Base-by-base conservation (phyloP, 1,284 basidiomycete species). In the Sanghuangporus sanghuang region DNA sequence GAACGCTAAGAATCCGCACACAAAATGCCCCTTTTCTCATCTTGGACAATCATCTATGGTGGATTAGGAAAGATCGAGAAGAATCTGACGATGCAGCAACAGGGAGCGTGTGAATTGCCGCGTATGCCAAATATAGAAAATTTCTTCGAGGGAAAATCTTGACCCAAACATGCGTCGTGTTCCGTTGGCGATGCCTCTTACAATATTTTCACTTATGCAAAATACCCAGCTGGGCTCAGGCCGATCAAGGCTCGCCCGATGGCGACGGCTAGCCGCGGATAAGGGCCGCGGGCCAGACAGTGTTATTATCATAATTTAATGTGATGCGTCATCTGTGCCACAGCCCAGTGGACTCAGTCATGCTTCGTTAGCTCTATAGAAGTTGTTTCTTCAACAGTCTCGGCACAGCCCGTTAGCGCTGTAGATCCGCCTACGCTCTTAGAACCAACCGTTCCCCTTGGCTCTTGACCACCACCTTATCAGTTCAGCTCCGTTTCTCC, bases 331-430 rank as follows among this genome's bases (percentile, higher is more conserved):
- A 54, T 36, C 32, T 54, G 53, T 54, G 53, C 32, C 53, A n/a
- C 44, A 18, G 32, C 42, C 38, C 16, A 32, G 35, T 44, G 44
- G 27, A 23, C 44, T 48, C 27, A 44, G 35, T 18, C 48, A 49
- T 59, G 44, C 44, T 46, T 49, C 44, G 57, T 21, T 46, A 27
- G 35, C n/a, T 48, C 48, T 49, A 36, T 57, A 18, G 35, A 48
- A 59, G 46, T 44, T 35, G 21, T 59, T 59, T 59, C 60, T 54
- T 61, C 52, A 40, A 38, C 40, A 53, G 23, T 59, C 52, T 60
- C 63, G 63, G 63, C 63, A 64, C 63, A 64, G 63, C 59, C 63
- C 63, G 63, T 46, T 56, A 61, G 52, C 55, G 48, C 53, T 64
- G 58, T 60, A 64, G 57, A 59, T 64, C 63, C 58, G 63, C 58